These are phyloP conservation scores for Thermomucor indicae-seudaticae DNA, from an alignment of 371 early-diverging fungal species.

Conservation along the genomic window DNA sequence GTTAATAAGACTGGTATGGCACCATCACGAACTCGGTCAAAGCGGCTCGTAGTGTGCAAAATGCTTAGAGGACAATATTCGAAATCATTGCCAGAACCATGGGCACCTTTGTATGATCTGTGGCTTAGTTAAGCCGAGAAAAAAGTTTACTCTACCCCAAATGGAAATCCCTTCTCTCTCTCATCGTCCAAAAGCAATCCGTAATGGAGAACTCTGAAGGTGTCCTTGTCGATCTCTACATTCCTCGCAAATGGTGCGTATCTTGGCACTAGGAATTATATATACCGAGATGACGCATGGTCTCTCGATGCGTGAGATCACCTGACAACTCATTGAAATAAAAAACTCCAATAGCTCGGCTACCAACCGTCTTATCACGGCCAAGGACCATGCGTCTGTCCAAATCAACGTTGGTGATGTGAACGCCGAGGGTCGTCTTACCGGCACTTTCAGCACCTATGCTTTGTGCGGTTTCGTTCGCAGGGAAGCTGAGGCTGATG, in stretches of 20 bases:
- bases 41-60: too few species aligned
- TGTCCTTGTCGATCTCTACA: slow-evolving; percentile 85
- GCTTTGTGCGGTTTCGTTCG: slow-evolving; percentile 94
- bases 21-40: too few species aligned
- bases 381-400: slow-evolving; percentile 96
- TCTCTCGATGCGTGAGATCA: neutral
- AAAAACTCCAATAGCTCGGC: slow-evolving; percentile 31
- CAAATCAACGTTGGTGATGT: slow-evolving; percentile 97
- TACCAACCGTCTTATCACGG: slow-evolving; percentile 49
- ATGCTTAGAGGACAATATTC: too few species aligned
- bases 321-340: neutral
- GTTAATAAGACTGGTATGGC: too few species aligned
- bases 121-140: too few species aligned
- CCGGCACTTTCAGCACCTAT: slow-evolving; percentile 79
- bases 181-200: too few species aligned
- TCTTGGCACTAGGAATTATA: too few species aligned
- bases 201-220: slow-evolving; percentile 66
- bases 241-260: slow-evolving; percentile 96
- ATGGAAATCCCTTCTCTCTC: too few species aligned
- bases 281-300: too few species aligned
- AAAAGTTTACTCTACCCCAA: too few species aligned
- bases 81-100: too few species aligned
- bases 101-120: too few species aligned
- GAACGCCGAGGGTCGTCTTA: slow-evolving; percentile 80
- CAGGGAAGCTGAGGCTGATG: slow-evolving; percentile 88